Evolutionary conservation across 2,329 filamentous ascomycete genomes (phyloP).

Genomic region (Elsinoe perseae): DNA sequence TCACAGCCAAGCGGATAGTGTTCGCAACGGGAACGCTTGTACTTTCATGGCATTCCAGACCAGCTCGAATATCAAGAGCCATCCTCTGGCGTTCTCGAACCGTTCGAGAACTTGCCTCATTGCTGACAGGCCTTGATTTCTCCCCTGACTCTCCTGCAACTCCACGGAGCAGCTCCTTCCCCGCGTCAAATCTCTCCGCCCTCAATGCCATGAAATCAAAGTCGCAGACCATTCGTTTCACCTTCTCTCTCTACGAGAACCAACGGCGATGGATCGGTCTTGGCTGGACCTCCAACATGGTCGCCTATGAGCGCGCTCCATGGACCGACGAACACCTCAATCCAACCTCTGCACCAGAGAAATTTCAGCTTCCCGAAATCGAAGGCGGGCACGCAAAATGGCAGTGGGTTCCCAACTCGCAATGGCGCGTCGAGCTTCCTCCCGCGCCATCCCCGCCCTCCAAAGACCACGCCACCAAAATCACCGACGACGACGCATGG

Average conservation of each 20-base stretch:
- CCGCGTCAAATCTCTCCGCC: constrained; percentile 17
- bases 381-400: constrained; percentile 56
- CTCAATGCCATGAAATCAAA: constrained; percentile 32
- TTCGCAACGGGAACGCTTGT: constrained; percentile 80
- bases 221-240: constrained; percentile 77
- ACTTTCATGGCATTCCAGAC: constrained; percentile 85
- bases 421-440: constrained; percentile 79
- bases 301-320: constrained; percentile 78
- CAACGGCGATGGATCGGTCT: constrained; percentile 91
- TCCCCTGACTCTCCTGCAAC: constrained; percentile 39
- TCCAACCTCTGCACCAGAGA: constrained; percentile 63
- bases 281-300: constrained; percentile 86
- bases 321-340: constrained; percentile 98
- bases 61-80: constrained; percentile 73
- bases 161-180: constrained; percentile 26
- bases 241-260: constrained; percentile 94
- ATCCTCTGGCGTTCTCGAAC: constrained; percentile 83
- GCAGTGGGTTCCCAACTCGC: constrained; percentile 77
- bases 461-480: background rate
- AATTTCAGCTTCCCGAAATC: constrained; percentile 60
- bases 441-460: constrained; percentile 21
- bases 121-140: constrained; percentile 75
- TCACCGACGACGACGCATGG: constrained; percentile 65
- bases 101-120: constrained; percentile 59
- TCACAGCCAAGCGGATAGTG: constrained; percentile 77